phyloP scores from a whole-genome alignment of 495 filamentous ascomycete species.

The Aspergillus bridgeri region DNA sequence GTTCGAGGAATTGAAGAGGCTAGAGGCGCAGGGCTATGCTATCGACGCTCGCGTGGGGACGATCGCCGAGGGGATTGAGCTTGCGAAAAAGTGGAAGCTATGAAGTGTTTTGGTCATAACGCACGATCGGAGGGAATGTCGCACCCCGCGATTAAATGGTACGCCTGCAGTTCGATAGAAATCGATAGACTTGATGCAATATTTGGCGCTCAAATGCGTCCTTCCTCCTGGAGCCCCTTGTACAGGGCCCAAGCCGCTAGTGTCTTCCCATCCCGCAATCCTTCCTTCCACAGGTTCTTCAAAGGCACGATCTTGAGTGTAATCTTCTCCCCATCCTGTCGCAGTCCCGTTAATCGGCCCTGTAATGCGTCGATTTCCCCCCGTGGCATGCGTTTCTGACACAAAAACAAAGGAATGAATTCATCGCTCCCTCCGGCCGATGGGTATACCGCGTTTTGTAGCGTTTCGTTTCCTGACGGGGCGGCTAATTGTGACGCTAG shows the following conservation, averaged over 20 bases:
- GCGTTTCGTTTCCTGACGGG: constrained; percentile 24
- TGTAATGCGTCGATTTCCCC: constrained; percentile 63
- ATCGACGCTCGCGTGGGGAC: constrained; percentile 84
- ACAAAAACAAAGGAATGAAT: constrained; percentile 73
- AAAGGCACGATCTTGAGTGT: constrained; percentile 69
- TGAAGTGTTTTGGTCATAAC: constrained; percentile 3
- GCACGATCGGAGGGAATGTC: background rate
- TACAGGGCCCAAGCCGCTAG: constrained; percentile 76
- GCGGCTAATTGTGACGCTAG: constrained; percentile 41
- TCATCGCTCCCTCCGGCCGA: constrained; percentile 83
- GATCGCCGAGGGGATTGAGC: constrained; percentile 80
- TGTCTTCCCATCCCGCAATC: constrained; percentile 72
- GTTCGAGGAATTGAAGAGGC: constrained; percentile 61
- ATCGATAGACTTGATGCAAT: background rate
- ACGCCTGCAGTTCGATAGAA: background rate
- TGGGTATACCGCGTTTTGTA: constrained; percentile 68
- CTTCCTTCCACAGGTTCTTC: constrained; percentile 73
- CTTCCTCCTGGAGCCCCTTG: constrained; percentile 64
- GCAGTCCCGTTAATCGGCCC: constrained; percentile 73
- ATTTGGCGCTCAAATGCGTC: constrained; percentile 44
- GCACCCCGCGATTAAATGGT: background rate
- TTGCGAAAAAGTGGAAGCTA: constrained; percentile 62
- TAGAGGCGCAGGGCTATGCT: constrained; percentile 73
- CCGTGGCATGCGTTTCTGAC: constrained; percentile 64
- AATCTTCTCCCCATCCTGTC: constrained; percentile 81